Conservation (phyloP, 1,139 yeast genomes). For the Saccharomyces hybrid region DNA sequence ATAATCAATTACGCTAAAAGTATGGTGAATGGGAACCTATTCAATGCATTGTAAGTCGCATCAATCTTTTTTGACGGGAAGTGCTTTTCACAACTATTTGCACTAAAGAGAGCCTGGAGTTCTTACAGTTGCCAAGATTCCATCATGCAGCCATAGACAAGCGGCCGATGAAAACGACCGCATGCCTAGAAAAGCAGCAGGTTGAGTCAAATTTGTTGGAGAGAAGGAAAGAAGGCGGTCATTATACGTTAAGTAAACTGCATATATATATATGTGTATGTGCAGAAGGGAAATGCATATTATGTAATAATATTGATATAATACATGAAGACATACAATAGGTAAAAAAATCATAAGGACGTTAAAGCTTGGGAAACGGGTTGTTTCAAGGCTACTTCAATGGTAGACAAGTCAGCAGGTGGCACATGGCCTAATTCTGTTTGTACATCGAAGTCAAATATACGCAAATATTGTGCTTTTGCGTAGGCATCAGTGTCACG, state of each 20-base stretch:
- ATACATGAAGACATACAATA: neutral
- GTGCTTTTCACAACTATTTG: neutral
- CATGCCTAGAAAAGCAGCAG: neutral
- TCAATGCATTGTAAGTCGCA: neutral
- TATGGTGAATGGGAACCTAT: neutral
- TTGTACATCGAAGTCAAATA: slow-evolving; percentile 17
- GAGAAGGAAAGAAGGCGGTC: neutral
- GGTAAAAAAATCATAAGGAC: neutral
- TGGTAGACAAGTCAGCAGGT: slow-evolving; percentile 16
- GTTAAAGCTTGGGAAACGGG: neutral
- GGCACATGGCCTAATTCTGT: slow-evolving; percentile 25
- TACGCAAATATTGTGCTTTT: slow-evolving; percentile 7
- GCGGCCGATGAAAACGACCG: neutral
- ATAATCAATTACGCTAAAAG: neutral
- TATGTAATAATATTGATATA: neutral
- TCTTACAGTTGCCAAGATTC: slow-evolving; percentile 1
- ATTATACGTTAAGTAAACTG: neutral
- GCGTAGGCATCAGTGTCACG: slow-evolving; percentile 18
- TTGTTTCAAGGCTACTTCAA: neutral
- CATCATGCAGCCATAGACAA: neutral
- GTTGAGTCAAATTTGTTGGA: neutral
- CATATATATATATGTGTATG: neutral
- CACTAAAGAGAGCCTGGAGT: neutral
- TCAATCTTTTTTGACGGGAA: neutral
- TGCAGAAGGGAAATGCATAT: neutral